Percentiles rank a stretch among this genome's conserved stretches.
Conservation (phyloP, 495 filamentous ascomycete genomes). For the Sabuloglossum arenarium region DNA sequence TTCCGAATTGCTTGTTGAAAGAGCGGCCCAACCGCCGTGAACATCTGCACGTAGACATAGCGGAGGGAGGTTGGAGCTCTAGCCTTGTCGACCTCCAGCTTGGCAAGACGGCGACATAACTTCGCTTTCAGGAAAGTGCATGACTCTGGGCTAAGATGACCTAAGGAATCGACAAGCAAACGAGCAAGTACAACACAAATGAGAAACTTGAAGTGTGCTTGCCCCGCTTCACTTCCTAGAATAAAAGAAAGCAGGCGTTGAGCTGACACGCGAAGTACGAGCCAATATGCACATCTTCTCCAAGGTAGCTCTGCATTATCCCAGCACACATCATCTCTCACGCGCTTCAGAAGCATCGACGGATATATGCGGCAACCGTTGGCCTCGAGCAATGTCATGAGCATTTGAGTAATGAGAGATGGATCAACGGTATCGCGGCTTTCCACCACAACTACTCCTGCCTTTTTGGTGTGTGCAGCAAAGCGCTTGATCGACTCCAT, state of each 20-base stretch:
- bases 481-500: slow-evolving; percentile 32
- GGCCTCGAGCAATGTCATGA: slow-evolving; percentile 34
- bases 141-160: slow-evolving; percentile 13
- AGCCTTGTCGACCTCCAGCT: slow-evolving; percentile 26
- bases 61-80: not conserved
- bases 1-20: slow-evolving; percentile 14
- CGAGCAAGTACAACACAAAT: slow-evolving; percentile 23
- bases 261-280: slow-evolving; percentile 33
- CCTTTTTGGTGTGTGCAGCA: slow-evolving; percentile 27
- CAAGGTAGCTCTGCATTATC: slow-evolving; percentile 22
- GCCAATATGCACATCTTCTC: slow-evolving; percentile 34
- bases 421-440: slow-evolving; percentile 33
- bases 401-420: slow-evolving; percentile 28
- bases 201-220: slow-evolving; percentile 36
- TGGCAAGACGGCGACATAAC: slow-evolving; percentile 37
- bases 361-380: slow-evolving; percentile 20
- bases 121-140: slow-evolving; percentile 27
- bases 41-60: slow-evolving; percentile 9
- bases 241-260: slow-evolving; percentile 25
- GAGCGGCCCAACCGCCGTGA: slow-evolving; percentile 8
- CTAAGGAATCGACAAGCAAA: slow-evolving; percentile 21
- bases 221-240: slow-evolving; percentile 25
- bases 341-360: slow-evolving; percentile 27
- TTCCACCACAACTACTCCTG: slow-evolving; percentile 24
- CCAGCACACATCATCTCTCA: slow-evolving; percentile 31